A percentile compares a stretch with the other conserved stretches of the same genome.
Conservation (phyloP, 2,329 filamentous ascomycete species). For the Aspergillus arachidicola region DNA sequence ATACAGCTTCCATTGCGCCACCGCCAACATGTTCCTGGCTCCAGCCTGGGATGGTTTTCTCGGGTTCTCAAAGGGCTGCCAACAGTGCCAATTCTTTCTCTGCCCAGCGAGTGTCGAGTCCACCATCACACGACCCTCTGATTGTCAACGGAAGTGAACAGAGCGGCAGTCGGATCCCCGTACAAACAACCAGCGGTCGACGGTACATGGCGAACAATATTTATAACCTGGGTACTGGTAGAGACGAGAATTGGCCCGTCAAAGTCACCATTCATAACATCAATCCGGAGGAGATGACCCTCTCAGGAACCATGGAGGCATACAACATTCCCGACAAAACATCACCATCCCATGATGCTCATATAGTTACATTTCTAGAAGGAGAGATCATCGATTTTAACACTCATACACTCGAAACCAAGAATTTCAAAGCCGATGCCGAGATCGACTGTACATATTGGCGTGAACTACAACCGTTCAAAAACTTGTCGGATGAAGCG, state of each 20-base stretch:
- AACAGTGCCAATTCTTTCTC: conserved; percentile 33
- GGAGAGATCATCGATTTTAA: conserved; percentile 70
- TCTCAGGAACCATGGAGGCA: conserved; percentile 70
- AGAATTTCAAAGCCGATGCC: conserved; percentile 49
- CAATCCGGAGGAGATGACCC: conserved; percentile 62
- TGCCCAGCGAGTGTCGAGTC: conserved; percentile 31
- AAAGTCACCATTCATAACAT: conserved; percentile 67
- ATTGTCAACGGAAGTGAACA: conserved; percentile 39
- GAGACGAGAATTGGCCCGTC: conserved; percentile 67
- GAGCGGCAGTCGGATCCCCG: conserved; percentile 32
- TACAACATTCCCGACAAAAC: conserved; percentile 65
- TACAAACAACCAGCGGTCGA: conserved; percentile 41
- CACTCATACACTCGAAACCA: conserved; percentile 50
- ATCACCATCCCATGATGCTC: conserved; percentile 43
- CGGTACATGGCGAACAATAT: conserved; percentile 38
- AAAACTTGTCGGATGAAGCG: conserved; percentile 46
- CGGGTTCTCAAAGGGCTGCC: conserved; percentile 63
- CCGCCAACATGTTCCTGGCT: conserved; percentile 63
- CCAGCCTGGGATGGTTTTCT: conserved; percentile 61
- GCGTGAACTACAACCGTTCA: conserved; percentile 52
- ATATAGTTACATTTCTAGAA: conserved; percentile 68
- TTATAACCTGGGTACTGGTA: conserved; percentile 26
- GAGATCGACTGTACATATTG: conserved; percentile 53
- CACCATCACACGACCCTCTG: conserved; percentile 35
- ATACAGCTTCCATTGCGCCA: conserved; percentile 54